Percentiles rank a stretch among this genome's conserved stretches.
Conservation (phyloP, 768 basidiomycete species). For the Pleurotus tuoliensis region DNA sequence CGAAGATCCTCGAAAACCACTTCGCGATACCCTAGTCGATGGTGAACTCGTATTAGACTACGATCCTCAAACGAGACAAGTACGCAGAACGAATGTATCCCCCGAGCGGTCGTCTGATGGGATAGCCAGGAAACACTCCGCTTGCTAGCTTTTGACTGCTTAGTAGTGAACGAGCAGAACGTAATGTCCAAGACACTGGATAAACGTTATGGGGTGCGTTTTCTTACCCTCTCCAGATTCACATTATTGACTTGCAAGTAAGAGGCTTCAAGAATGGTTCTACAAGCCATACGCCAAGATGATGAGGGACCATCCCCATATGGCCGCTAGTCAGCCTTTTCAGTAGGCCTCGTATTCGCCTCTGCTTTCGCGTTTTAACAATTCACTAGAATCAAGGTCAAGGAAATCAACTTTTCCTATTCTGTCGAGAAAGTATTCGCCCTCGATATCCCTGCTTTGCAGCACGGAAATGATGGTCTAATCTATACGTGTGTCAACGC, state of each 20-base stretch:
- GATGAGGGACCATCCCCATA: slow-evolving; percentile 64
- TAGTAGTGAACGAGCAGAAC: slow-evolving; percentile 82
- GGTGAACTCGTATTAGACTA: slow-evolving; percentile 93
- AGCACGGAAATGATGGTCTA: slow-evolving; percentile 93
- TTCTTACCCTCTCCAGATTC: background rate
- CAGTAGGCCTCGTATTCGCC: slow-evolving; percentile 49
- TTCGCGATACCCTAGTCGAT: slow-evolving; percentile 82
- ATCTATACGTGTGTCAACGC: slow-evolving; percentile 93
- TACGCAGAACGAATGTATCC: slow-evolving; percentile 29
- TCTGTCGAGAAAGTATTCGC: slow-evolving; percentile 82
- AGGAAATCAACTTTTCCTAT: slow-evolving; percentile 85
- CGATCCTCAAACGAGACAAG: slow-evolving; percentile 70
- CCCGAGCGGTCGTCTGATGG: background rate
- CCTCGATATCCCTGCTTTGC: slow-evolving; percentile 76
- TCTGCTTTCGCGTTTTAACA: slow-evolving; percentile 10
- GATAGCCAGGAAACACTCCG: slow-evolving; percentile 72
- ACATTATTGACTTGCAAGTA: slow-evolving; percentile 12
- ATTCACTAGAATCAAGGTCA: slow-evolving; percentile 70
- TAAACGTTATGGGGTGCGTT: slow-evolving; percentile 85
- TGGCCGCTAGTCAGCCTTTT: slow-evolving; percentile 68
- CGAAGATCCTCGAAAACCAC: slow-evolving; percentile 60
- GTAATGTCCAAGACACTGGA: slow-evolving; percentile 81
- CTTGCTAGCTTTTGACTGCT: slow-evolving; percentile 88
- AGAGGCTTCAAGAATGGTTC: slow-evolving; percentile 83
- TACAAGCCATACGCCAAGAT: slow-evolving; percentile 75